A percentile compares a stretch with the other conserved stretches of the same genome.
Evolutionary conservation across 495 filamentous ascomycete genomes (phyloP).

Genomic region (Thermothielavioides terrestris): DNA sequence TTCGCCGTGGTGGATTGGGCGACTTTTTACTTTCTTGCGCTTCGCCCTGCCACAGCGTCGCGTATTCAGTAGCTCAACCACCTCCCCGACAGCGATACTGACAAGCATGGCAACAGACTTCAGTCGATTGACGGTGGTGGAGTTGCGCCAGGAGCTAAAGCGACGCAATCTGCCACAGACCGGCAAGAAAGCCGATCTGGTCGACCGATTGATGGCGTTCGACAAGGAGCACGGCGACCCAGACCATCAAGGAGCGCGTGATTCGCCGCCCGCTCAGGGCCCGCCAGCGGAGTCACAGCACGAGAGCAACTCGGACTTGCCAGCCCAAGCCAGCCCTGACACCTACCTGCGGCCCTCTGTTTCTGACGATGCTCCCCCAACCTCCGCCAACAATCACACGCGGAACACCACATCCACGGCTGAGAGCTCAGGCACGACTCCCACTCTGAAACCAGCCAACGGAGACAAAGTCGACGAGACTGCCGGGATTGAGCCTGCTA

Average conservation of each 20-base stretch:
- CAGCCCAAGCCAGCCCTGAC: background rate
- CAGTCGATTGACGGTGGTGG: constrained; percentile 49
- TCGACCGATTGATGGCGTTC: constrained; percentile 37
- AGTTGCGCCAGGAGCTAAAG: constrained; percentile 52
- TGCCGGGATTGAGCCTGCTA: background rate
- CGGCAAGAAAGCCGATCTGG: constrained; percentile 50
- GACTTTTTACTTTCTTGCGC: constrained; percentile 1
- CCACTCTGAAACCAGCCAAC: background rate
- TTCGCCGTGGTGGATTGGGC: constrained; percentile 3
- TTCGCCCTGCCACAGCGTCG: constrained; percentile 5
- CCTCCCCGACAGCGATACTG: background rate
- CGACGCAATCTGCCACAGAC: constrained; percentile 43
- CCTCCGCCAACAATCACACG: background rate
- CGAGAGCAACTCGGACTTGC: background rate
- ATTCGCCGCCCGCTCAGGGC: background rate
- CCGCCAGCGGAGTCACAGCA: background rate
- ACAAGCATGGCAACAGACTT: constrained; percentile 46
- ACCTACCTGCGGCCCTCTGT: background rate
- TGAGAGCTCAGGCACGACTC: background rate
- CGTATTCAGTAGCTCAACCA: background rate
- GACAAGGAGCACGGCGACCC: constrained; percentile 2
- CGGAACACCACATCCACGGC: background rate
- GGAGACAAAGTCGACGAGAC: constrained; percentile 11
- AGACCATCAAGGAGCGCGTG: background rate
- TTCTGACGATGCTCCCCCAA: background rate